phyloP scores from a whole-genome alignment of 345 rosid species.

The Jatropha curcas region DNA sequence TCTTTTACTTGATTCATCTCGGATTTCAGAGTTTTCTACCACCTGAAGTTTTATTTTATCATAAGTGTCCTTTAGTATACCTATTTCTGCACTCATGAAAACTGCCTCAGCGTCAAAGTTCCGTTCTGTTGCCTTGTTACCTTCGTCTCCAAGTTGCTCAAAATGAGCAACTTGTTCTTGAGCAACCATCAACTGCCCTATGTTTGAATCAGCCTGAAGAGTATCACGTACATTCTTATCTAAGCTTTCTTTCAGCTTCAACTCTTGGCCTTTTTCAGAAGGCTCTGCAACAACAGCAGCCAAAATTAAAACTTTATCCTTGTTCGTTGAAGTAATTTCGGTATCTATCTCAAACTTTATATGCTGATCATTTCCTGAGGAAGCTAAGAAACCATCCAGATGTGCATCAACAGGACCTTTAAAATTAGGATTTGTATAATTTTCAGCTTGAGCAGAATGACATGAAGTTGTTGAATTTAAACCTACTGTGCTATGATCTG shows the following conservation, averaged over 20 bases:
- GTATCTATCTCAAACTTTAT: slow-evolving; percentile 11
- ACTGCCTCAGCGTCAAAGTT: slow-evolving; percentile 22
- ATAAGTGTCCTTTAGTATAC: slow-evolving; percentile 41
- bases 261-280: slow-evolving; percentile 12
- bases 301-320: no score
- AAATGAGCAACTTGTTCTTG: slow-evolving; percentile 29
- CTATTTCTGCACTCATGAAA: slow-evolving; percentile 13
- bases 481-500: neutral
- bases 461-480: no score
- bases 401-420: neutral
- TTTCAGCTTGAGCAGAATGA: slow-evolving; percentile 8
- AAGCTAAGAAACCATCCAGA: slow-evolving; percentile 11
- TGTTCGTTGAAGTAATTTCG: no score
- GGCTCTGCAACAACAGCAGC: slow-evolving; percentile 19
- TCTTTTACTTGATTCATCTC: slow-evolving; percentile 38
- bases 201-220: slow-evolving; percentile 31
- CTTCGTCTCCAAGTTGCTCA: slow-evolving; percentile 22
- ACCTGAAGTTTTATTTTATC: slow-evolving; percentile 45
- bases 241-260: slow-evolving; percentile 24
- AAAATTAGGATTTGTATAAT: slow-evolving; percentile 6
- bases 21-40: slow-evolving; percentile 62
- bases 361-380: slow-evolving; percentile 13
- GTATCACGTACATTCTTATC: slow-evolving; percentile 9
- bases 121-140: slow-evolving; percentile 14
- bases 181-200: slow-evolving; percentile 39